phyloP scores from a whole-genome alignment of 169 alveolate species.

The Cryptosporidium ryanae region DNA sequence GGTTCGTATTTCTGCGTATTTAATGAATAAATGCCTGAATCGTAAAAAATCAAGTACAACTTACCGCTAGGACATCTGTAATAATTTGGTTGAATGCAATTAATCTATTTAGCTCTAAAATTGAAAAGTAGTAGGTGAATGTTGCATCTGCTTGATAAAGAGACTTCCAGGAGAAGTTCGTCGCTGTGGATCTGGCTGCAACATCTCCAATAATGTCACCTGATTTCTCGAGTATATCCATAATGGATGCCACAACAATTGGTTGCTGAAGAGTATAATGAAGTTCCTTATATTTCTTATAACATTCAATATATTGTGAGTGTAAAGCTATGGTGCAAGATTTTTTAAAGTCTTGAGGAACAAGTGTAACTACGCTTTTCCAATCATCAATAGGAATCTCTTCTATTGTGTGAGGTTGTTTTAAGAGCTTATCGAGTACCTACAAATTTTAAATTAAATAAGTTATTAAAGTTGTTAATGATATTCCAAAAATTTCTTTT shows the following conservation, averaged over 20 bases:
- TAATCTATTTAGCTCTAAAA: slow-evolving; percentile 44
- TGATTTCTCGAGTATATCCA: slow-evolving; percentile 25
- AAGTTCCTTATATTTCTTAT: slow-evolving; percentile 41
- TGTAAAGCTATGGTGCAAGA: slow-evolving; percentile 62
- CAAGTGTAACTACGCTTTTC: slow-evolving; percentile 17
- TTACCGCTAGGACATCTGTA: slow-evolving; percentile 43
- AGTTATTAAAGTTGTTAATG: background rate
- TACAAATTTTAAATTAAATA: slow-evolving; percentile 1
- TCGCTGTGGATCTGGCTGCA: slow-evolving; percentile 25
- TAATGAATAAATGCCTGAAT: too few species aligned
- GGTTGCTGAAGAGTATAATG: slow-evolving; percentile 73
- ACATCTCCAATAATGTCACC: slow-evolving; percentile 59
- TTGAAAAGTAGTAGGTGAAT: slow-evolving; percentile 53
- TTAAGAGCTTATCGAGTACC: slow-evolving; percentile 41
- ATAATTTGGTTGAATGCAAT: slow-evolving; percentile 60
- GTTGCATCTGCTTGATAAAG: slow-evolving; percentile 69
- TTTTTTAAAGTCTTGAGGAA: slow-evolving; percentile 48
- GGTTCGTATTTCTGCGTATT: slow-evolving; percentile 50
- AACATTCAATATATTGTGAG: slow-evolving; percentile 51
- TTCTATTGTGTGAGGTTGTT: slow-evolving; percentile 22
- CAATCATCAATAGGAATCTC: slow-evolving; percentile 26
- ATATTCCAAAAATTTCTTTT: background rate
- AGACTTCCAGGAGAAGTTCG: slow-evolving; percentile 69
- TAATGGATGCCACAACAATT: slow-evolving; percentile 30
- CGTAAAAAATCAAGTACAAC: too few species aligned